Evolutionary conservation across 164 flowering plant species (phyloP).

Genomic region (Magnolia sinica): DNA sequence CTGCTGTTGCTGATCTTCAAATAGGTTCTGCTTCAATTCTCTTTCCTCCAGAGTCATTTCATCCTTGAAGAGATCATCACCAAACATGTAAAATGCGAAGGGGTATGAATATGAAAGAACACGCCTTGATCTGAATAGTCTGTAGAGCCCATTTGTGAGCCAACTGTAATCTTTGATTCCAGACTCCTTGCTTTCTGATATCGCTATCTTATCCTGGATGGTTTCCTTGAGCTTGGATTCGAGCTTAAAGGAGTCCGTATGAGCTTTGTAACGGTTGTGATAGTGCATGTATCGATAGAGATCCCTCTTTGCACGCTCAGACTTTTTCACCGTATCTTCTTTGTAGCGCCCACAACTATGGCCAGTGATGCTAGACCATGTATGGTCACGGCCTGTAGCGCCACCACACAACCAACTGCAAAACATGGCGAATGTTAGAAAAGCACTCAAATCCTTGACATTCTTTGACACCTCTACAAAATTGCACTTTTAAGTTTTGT

Average conservation of each 20-base stretch:
- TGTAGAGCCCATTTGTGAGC: conserved; percentile 50
- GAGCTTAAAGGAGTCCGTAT: conserved; percentile 52
- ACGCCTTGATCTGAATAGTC: conserved; percentile 55
- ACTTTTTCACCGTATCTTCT: conserved; percentile 31
- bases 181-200: conserved; percentile 32
- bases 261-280: conserved; percentile 52
- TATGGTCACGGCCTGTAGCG: conserved; percentile 41
- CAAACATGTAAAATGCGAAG: conserved; percentile 65
- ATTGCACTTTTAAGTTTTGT: too few relatives aligned
- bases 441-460: not conserved
- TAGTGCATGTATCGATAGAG: conserved; percentile 57
- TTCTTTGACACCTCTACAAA: too few relatives aligned
- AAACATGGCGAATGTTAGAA: not conserved
- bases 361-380: conserved; percentile 15
- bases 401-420: conserved; percentile 64
- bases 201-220: conserved; percentile 27
- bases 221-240: conserved; percentile 44
- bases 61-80: conserved; percentile 47
- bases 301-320: conserved; percentile 49
- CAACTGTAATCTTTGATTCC: conserved; percentile 40
- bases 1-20: conserved; percentile 64
- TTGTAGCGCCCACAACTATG: conserved; percentile 59
- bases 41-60: conserved; percentile 42
- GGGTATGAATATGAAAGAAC: conserved; percentile 59
- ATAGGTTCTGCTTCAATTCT: conserved; percentile 45